Evolutionary conservation across 768 basidiomycete genomes (phyloP).

Genomic region (Megacollybia marginata): DNA sequence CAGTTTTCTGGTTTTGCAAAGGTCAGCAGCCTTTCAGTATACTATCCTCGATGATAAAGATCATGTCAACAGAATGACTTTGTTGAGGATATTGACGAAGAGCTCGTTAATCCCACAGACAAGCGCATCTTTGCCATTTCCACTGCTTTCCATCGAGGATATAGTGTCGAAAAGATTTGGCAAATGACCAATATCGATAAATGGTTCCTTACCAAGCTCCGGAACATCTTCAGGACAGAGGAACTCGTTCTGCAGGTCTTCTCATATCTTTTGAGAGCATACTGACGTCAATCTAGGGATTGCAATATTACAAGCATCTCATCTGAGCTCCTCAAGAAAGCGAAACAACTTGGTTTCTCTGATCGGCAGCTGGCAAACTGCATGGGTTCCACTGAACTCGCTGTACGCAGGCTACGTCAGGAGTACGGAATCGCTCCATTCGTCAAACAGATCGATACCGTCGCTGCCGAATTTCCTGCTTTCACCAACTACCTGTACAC

Average conservation of each 20-base stretch:
- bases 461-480: conserved; percentile 97
- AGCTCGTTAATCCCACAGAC: conserved; percentile 91
- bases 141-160: conserved; percentile 86
- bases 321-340: conserved; percentile 56
- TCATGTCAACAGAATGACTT: conserved; percentile 74
- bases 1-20: conserved; percentile 89
- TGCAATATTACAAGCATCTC: conserved; percentile 61
- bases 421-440: conserved; percentile 80
- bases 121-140: conserved; percentile 97
- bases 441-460: conserved; percentile 98
- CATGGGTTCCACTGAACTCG: conserved; percentile 87
- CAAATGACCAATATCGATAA: conserved; percentile 98
- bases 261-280: not conserved
- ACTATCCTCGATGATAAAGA: not conserved
- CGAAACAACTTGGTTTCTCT: conserved; percentile 95
- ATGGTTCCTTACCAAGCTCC: conserved; percentile 92
- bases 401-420: conserved; percentile 83
- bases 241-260: conserved; percentile 61
- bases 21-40: conserved; percentile 26
- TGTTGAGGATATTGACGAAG: conserved; percentile 87
- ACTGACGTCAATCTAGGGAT: conserved; percentile 30
- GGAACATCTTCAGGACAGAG: conserved; percentile 81
- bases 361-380: conserved; percentile 82
- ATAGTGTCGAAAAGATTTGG: conserved; percentile 94
- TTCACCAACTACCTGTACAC: conserved; percentile 99